Conservation (phyloP, 257 asterid genomes). For the Craterostigma plantagineum region DNA sequence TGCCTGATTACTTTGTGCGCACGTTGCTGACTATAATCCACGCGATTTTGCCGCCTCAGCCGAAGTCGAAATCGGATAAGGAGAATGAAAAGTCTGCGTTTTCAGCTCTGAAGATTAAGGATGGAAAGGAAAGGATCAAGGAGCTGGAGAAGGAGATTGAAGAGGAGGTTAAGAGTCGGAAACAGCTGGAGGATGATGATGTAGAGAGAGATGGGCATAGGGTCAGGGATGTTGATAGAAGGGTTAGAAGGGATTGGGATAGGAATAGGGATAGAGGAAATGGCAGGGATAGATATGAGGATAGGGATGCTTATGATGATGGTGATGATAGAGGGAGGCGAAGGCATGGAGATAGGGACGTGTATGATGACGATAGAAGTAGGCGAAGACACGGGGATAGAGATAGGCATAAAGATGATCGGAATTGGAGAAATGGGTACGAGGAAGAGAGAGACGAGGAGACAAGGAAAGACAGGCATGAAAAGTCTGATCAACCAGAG, state of each 20-base stretch:
- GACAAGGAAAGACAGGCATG: slow-evolving; percentile 13
- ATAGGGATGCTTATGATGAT: slow-evolving; percentile 10
- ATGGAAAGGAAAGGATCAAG: slow-evolving; percentile 54
- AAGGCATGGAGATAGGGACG: too few species aligned
- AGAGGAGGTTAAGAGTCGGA: slow-evolving; percentile 28
- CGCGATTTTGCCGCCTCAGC: slow-evolving; percentile 57
- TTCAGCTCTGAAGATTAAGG: slow-evolving; percentile 49
- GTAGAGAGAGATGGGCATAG: slow-evolving; percentile 15
- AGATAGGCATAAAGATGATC: slow-evolving; percentile 14
- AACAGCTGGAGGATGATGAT: slow-evolving; percentile 13
- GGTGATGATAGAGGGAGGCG: too few species aligned
- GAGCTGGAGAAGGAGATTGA: slow-evolving; percentile 79
- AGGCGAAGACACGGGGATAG: slow-evolving; percentile 15
- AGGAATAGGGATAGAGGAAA: slow-evolving; percentile 12
- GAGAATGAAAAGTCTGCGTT: slow-evolving; percentile 24
- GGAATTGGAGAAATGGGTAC: slow-evolving; percentile 14
- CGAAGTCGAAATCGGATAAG: slow-evolving; percentile 22
- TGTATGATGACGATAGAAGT: slow-evolving; percentile 11
- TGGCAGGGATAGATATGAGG: slow-evolving; percentile 13
- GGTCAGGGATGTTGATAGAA: slow-evolving; percentile 18
- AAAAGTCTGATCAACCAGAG: slow-evolving; percentile 33
- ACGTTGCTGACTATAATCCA: slow-evolving; percentile 72
- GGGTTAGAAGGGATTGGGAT: slow-evolving; percentile 17
- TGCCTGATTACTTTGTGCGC: slow-evolving; percentile 81
- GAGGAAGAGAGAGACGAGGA: slow-evolving; percentile 30